Evolutionary conservation across 805 yeast genomes (phyloP), one percentile per base, ranked within the genome.

Genomic region (Komagataella pastoris): DNA sequence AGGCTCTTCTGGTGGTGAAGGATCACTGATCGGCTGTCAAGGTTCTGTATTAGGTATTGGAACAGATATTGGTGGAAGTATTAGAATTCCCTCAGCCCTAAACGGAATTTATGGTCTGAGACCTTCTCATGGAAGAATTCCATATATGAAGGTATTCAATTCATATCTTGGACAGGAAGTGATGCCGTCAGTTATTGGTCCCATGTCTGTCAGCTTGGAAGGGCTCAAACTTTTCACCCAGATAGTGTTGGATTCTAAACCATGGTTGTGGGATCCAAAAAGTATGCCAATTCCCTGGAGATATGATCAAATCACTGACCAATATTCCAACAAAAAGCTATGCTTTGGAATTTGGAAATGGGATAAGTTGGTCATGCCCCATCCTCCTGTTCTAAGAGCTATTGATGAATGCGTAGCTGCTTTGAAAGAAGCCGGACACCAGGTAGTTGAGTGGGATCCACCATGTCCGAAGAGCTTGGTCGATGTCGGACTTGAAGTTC

Each of bases 1-100:
- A 51, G 87, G 87, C 12, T 76, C 82, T 1, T 77, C 84, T 2
- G 80, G 83, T 19, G 87, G 87, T 49, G 86, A 80, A 60, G 83
- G 83, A 51, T 75, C 85, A 0, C 59, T 78, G 50, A 70, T 79
- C 45, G 80, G 75, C 1, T 69, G 76, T 59, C 73, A 74, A 48
- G 85, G 81, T 7, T 74, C 83, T 10, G 72, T 76, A 2, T 56
- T 80, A 44, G 88, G 85, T 2, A 66, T 79, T 49, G 85, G 86
- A 10, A 75, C 82, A 14, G 85, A 80, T 57, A 77, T 80, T 53
- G 85, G 85, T 50, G 85, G 85, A 0, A 72, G 79, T 17, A 74
- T 81, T 47, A 67, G 87, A 51, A 71, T 72, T 17, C 86, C 87
- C 1, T 76, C 83, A n/a, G 77, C 81, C 0, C 75, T 72, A 58